Evolutionary conservation across 2,329 filamentous ascomycete genomes (phyloP).

Genomic region (Alternaria arbusti): DNA sequence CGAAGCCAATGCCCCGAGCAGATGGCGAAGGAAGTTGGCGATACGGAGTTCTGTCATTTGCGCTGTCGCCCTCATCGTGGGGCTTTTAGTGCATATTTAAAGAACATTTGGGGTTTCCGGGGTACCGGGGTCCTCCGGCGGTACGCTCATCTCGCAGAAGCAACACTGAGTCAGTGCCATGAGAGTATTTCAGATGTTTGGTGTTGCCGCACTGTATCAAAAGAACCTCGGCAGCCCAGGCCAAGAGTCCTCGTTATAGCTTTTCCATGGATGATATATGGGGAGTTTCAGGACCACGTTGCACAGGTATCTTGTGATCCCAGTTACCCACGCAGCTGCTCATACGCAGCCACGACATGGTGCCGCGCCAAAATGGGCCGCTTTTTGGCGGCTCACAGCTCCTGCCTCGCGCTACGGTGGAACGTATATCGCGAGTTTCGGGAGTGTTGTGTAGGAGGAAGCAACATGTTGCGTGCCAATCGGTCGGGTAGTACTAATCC

Average conservation of each 20-base stretch:
- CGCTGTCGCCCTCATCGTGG: neutral
- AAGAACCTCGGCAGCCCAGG: neutral
- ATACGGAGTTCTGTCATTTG: neutral
- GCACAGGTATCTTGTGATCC: neutral
- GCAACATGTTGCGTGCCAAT: neutral
- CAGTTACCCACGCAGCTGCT: neutral
- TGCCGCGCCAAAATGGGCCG: neutral
- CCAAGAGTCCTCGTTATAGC: neutral
- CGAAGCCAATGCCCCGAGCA: neutral
- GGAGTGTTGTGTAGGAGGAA: neutral
- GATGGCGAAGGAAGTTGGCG: neutral
- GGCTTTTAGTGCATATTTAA: neutral
- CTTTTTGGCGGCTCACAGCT: neutral
- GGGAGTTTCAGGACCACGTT: neutral
- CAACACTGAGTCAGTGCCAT: neutral
- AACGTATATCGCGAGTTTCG: neutral
- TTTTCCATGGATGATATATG: neutral
- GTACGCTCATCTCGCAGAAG: neutral
- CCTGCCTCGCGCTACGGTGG: neutral
- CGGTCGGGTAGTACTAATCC: neutral
- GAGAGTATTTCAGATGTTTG: neutral
- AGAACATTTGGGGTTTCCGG: neutral
- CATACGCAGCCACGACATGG: neutral
- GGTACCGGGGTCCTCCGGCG: neutral
- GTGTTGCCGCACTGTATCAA: neutral